Percentiles rank a stretch among this genome's conserved stretches.
Evolutionary conservation across 1,284 basidiomycete genomes (phyloP).

Genomic region (Puccinia hordei): DNA sequence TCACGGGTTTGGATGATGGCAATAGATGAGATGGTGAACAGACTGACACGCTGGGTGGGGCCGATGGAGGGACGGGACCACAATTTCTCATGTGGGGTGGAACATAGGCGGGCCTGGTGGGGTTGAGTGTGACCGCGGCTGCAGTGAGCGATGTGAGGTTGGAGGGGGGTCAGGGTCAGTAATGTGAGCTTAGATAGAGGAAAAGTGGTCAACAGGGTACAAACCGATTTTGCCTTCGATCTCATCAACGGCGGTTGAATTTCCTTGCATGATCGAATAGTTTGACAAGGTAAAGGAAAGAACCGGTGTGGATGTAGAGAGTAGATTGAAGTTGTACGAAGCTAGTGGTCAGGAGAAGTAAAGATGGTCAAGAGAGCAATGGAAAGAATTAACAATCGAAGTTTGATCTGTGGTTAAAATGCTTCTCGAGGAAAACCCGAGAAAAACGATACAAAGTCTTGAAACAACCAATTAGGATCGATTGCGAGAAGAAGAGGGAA

Average conservation of each 20-base stretch:
- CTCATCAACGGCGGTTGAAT: conserved; percentile 21
- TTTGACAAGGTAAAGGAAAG: conserved; percentile 14
- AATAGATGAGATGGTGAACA: conserved; percentile 49
- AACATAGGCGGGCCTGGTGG: conserved; percentile 56
- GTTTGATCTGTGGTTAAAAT: no score
- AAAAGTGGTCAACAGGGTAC: conserved; percentile 5
- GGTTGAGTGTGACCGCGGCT: conserved; percentile 72
- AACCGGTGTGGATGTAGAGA: background rate
- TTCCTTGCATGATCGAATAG: conserved; percentile 44
- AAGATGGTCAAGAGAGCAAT: conserved; percentile 5
- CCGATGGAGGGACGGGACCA: conserved; percentile 36
- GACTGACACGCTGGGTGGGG: conserved; percentile 52
- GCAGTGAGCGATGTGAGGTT: conserved; percentile 51
- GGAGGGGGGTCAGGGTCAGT: conserved; percentile 52
- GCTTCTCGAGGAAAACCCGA: conserved; percentile 8
- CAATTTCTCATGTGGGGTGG: conserved; percentile 56
- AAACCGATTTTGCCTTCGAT: conserved; percentile 51
- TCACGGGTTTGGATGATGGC: conserved; percentile 6
- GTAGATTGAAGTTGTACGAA: background rate
- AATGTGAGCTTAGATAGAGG: background rate
- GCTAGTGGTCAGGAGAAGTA: background rate
- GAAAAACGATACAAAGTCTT: background rate
- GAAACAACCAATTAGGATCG: conserved; percentile 1
- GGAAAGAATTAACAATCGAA: conserved; percentile 7
- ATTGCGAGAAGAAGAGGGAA: conserved; percentile 5